These are phyloP conservation scores for Leishmania major DNA, from an alignment of 208 protist species.

Conservation along the genomic window DNA sequence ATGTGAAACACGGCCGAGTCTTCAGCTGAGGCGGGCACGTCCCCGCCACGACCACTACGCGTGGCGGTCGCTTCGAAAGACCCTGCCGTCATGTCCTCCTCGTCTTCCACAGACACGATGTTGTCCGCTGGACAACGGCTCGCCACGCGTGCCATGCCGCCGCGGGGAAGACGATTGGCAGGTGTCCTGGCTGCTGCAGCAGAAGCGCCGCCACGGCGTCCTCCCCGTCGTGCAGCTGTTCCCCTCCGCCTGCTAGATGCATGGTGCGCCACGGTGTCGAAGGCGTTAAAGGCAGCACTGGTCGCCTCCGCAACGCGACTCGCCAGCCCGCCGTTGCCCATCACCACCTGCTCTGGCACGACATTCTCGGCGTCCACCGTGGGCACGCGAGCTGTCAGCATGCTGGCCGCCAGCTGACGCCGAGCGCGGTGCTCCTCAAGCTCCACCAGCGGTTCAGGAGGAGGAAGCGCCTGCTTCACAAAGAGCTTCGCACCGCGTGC, in stretches of 20 bases:
- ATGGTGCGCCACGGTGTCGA: constrained; percentile 55
- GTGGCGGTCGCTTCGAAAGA: too few species aligned
- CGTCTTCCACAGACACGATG: not conserved
- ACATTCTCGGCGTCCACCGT: constrained; percentile 58
- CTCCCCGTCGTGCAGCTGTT: constrained; percentile 22
- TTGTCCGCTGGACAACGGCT: not conserved
- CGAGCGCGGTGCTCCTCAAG: constrained; percentile 29
- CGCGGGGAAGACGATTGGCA: not conserved
- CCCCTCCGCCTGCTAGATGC: constrained; percentile 35
- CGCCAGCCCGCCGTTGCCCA: constrained; percentile 11
- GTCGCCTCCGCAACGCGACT: constrained; percentile 2
- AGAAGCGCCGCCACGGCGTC: constrained; percentile 1
- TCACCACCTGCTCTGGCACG: constrained; percentile 36
- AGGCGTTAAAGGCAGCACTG: constrained; percentile 49
- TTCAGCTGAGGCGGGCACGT: not conserved
- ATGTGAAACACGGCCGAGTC: constrained; percentile 44
- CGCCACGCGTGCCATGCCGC: not conserved
- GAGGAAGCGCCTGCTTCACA: constrained; percentile 37
- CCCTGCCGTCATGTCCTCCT: not conserved
- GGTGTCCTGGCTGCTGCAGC: not conserved
- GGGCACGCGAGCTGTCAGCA: constrained; percentile 40
- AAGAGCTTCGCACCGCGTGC: constrained; percentile 15
- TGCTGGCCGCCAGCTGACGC: constrained; percentile 24
- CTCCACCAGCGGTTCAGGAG: constrained; percentile 41
- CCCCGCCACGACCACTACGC: not conserved